Percentiles rank a stretch among this genome's conserved stretches.
Conservation (phyloP, 345 rosid species). For the Salix suchowensis region DNA sequence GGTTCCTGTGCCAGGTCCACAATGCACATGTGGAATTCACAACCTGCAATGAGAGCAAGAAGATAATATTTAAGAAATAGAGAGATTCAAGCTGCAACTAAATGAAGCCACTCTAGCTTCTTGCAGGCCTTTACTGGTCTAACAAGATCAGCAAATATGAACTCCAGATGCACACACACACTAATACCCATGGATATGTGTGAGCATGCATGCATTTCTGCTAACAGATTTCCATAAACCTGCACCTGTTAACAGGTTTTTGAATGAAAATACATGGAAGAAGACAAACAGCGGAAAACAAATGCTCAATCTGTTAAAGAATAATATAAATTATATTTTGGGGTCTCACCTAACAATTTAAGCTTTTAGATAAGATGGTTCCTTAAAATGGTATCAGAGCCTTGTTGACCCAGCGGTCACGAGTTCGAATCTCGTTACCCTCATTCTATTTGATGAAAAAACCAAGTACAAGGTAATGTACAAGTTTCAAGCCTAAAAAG, state of each 20-base stretch:
- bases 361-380: too few relatives aligned
- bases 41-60: conserved; percentile 35
- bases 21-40: conserved; percentile 68
- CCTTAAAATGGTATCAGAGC: fast-evolving
- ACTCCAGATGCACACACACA: neutral
- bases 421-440: too few relatives aligned
- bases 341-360: too few relatives aligned
- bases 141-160: neutral
- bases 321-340: too few relatives aligned
- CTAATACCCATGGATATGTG: neutral
- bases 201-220: neutral
- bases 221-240: neutral
- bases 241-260: too few relatives aligned
- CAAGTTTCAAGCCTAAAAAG: fast-evolving
- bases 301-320: too few relatives aligned
- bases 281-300: too few relatives aligned
- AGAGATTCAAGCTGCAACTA: neutral
- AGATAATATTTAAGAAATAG: neutral
- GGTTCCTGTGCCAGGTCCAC: conserved; percentile 92
- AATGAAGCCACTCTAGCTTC: neutral
- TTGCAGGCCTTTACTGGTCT: too few relatives aligned
- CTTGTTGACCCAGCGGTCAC: too few relatives aligned
- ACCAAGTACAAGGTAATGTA: fast-evolving
- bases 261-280: too few relatives aligned
- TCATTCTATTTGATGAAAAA: too few relatives aligned